These are phyloP conservation scores for Brassica incana DNA, from an alignment of 345 rosid genomes.

Conservation along the genomic window DNA sequence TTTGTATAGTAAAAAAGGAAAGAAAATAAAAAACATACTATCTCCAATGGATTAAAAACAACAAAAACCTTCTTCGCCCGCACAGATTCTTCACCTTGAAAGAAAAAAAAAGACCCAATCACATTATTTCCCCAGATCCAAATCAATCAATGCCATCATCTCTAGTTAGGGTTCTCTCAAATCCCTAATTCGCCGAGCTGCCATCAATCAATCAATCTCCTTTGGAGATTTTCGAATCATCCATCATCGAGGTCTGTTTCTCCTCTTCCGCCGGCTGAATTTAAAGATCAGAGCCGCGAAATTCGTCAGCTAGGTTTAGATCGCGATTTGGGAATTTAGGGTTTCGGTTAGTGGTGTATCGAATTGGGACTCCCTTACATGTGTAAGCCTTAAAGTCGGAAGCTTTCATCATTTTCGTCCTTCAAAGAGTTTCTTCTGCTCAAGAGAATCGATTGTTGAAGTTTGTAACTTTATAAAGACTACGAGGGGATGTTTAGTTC, in stretches of 20 bases:
- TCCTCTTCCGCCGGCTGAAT: not conserved
- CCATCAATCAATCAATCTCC: not conserved
- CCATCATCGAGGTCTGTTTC: slow-evolving; percentile 24
- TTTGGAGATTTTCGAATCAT: slow-evolving; percentile 5
- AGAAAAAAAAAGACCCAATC: slow-evolving; percentile 7
- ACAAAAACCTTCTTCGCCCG: slow-evolving; percentile 35
- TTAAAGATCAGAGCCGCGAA: slow-evolving; percentile 44
- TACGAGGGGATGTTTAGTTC: slow-evolving; percentile 65
- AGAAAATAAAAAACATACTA: slow-evolving; percentile 3
- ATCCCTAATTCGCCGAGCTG: not conserved
- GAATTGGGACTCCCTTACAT: slow-evolving; percentile 44
- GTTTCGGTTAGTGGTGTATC: slow-evolving; percentile 27
- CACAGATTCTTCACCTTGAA: slow-evolving; percentile 49
- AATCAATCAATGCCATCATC: slow-evolving; percentile 42
- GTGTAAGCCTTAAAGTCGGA: slow-evolving; percentile 45
- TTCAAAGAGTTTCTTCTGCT: slow-evolving; percentile 26
- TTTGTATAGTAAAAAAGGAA: not conserved
- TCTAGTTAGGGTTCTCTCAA: slow-evolving; percentile 40
- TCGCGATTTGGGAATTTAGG: slow-evolving; percentile 41
- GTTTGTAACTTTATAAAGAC: slow-evolving; percentile 39
- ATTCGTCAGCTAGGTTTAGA: slow-evolving; percentile 32
- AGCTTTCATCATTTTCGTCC: slow-evolving; percentile 1
- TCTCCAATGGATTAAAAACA: slow-evolving; percentile 36
- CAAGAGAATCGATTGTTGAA: slow-evolving; percentile 28
- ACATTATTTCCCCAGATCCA: slow-evolving; percentile 46